phyloP scores from a whole-genome alignment of 805 yeast genomes.

The Nakazawaea holstii region DNA sequence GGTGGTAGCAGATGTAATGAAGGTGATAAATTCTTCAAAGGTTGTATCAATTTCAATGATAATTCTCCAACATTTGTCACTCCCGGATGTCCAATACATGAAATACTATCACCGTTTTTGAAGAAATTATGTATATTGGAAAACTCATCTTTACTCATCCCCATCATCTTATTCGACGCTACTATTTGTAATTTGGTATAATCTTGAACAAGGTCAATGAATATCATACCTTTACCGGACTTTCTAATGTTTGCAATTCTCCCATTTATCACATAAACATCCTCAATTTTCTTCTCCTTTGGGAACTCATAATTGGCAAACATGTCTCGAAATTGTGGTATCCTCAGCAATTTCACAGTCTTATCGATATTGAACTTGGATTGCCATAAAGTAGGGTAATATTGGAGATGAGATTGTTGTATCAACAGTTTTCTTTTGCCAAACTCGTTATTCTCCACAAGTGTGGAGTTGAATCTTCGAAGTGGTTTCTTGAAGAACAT shows the following conservation, averaged over 20 bases:
- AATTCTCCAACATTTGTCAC: constrained; percentile 74
- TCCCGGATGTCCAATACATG: constrained; percentile 67
- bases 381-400: constrained; percentile 20
- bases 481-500: constrained; percentile 1
- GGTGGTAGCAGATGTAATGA: constrained; percentile 70
- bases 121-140: constrained; percentile 33
- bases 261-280: constrained; percentile 40
- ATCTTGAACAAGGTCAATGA: constrained; percentile 67
- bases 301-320: constrained; percentile 21
- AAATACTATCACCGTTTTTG: constrained; percentile 68
- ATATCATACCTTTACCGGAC: constrained; percentile 64
- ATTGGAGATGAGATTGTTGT: background rate
- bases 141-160: constrained; percentile 37
- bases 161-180: constrained; percentile 46
- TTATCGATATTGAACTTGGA: constrained; percentile 2
- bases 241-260: constrained; percentile 51
- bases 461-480: background rate
- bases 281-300: constrained; percentile 19
- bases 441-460: background rate
- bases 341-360: constrained; percentile 20
- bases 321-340: constrained; percentile 32
- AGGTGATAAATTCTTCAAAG: constrained; percentile 56
- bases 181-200: constrained; percentile 53
- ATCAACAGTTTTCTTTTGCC: background rate
- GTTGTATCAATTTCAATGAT: constrained; percentile 53